phyloP scores from a whole-genome alignment of 2,329 filamentous ascomycete species.

The Pseudogymnoascus sp. region DNA sequence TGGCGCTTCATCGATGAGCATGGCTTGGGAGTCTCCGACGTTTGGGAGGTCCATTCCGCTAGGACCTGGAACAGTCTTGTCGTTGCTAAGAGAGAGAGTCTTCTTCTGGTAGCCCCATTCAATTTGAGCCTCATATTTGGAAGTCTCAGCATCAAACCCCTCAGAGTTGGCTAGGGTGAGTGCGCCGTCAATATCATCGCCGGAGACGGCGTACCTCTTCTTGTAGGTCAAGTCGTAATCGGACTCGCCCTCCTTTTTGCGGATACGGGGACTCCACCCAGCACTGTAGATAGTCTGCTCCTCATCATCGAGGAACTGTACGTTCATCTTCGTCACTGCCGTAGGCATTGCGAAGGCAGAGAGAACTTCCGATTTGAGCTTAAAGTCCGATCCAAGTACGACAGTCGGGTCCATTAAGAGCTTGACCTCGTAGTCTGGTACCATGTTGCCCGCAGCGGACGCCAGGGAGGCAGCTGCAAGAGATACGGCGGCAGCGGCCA shows the following conservation, averaged over 20 bases:
- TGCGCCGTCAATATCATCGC: slow-evolving; percentile 26
- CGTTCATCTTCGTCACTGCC: slow-evolving; percentile 30
- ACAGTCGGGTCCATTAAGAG: slow-evolving; percentile 28
- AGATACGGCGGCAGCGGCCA: neutral
- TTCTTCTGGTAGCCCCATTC: slow-evolving; percentile 32
- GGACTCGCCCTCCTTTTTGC: slow-evolving; percentile 29
- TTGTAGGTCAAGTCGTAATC: slow-evolving; percentile 34
- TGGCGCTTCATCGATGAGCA: slow-evolving; percentile 26
- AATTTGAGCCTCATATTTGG: slow-evolving; percentile 30
- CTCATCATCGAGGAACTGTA: slow-evolving; percentile 32
- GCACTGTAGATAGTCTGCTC: slow-evolving; percentile 28
- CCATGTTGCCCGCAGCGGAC: slow-evolving; percentile 17
- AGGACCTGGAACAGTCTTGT: slow-evolving; percentile 25
- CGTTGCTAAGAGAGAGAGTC: slow-evolving; percentile 31
- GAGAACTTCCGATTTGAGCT: slow-evolving; percentile 27
- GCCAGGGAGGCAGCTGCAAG: slow-evolving; percentile 2
- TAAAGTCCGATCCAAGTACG: slow-evolving; percentile 28
- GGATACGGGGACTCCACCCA: slow-evolving; percentile 32
- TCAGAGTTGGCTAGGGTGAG: slow-evolving; percentile 28
- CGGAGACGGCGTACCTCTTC: slow-evolving; percentile 29
- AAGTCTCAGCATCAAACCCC: slow-evolving; percentile 28
- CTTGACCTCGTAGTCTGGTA: slow-evolving; percentile 31
- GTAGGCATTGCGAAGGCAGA: slow-evolving; percentile 28
- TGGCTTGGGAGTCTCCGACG: slow-evolving; percentile 18
- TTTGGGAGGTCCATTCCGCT: slow-evolving; percentile 24